Evolutionary conservation across 495 filamentous ascomycete genomes (phyloP).

Genomic region (Lichenothelia convexa): DNA sequence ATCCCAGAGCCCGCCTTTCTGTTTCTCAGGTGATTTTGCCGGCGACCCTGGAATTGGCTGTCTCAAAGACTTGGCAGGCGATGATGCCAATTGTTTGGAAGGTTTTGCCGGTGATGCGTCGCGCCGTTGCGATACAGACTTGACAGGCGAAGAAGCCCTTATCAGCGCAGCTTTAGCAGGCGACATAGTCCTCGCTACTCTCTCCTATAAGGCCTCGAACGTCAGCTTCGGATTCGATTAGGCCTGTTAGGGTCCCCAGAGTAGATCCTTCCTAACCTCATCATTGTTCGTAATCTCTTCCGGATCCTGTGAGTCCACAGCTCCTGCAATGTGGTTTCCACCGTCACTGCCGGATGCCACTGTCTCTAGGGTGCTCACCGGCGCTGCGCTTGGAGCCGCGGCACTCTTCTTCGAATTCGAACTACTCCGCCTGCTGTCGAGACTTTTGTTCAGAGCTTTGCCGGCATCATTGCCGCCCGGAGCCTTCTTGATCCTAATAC

Average conservation of each 20-base stretch:
- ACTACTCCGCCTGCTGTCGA: slow-evolving; percentile 80
- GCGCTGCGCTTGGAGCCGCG: slow-evolving; percentile 14
- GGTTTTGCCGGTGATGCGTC: slow-evolving; percentile 2
- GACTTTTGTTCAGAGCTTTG: slow-evolving; percentile 64
- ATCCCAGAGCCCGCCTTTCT: slow-evolving; percentile 14
- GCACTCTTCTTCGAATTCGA: slow-evolving; percentile 51
- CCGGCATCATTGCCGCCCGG: slow-evolving; percentile 48
- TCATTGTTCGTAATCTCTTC: slow-evolving; percentile 5
- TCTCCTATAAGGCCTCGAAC: too few species aligned
- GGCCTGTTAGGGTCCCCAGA: slow-evolving; percentile 24
- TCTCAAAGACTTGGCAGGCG: slow-evolving; percentile 2
- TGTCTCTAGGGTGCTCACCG: slow-evolving; percentile 7
- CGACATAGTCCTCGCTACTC: not conserved
- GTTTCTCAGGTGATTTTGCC: slow-evolving; percentile 1
- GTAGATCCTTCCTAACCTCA: slow-evolving; percentile 24
- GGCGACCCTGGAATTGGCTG: not conserved
- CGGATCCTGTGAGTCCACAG: not conserved
- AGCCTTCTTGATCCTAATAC: slow-evolving; percentile 35
- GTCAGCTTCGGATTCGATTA: too few species aligned
- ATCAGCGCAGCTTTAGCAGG: slow-evolving; percentile 1
- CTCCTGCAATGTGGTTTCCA: not conserved
- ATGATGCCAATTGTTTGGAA: not conserved
- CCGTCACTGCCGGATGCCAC: slow-evolving; percentile 3
- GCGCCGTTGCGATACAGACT: too few species aligned
- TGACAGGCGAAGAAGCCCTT: slow-evolving; percentile 1